A percentile compares a stretch with the other conserved stretches of the same genome.
phyloP scores from a whole-genome alignment of 306 rosid species.

The Prunus fruticosa region DNA sequence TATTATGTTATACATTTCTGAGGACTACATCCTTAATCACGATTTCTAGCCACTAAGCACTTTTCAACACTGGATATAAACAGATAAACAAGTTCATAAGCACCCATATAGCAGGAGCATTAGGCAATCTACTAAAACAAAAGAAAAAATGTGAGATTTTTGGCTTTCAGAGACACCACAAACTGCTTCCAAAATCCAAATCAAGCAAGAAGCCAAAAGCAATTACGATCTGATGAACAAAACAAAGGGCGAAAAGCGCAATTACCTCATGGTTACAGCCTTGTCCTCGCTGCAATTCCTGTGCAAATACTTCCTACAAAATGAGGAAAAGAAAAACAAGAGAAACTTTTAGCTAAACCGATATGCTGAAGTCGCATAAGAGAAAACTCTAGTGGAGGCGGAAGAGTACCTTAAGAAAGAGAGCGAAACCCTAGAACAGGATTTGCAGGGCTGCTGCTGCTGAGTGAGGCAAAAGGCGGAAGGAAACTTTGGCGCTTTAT shows the following conservation, averaged over 20 bases:
- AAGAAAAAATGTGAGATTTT: background rate
- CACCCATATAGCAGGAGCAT: background rate
- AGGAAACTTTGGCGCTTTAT: background rate
- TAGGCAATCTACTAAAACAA: too few species aligned
- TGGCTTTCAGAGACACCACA: background rate
- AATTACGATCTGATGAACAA: background rate
- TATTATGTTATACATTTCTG: background rate
- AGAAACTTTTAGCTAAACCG: background rate
- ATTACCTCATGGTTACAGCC: slow-evolving; percentile 33
- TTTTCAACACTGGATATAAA: background rate
- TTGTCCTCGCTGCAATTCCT: background rate
- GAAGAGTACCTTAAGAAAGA: background rate
- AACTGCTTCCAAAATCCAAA: background rate
- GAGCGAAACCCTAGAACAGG: background rate
- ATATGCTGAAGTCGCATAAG: background rate
- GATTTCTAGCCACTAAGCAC: background rate
- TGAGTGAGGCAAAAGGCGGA: background rate
- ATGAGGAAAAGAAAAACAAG: background rate
- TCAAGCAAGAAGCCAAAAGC: background rate
- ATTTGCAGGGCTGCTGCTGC: background rate
- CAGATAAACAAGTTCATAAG: background rate
- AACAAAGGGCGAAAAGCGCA: too few species aligned
- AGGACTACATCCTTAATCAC: background rate
- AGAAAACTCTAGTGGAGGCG: background rate
- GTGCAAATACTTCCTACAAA: background rate